phyloP scores from a whole-genome alignment of 2,329 filamentous ascomycete species.

The Sordariomycetes sp. region DNA sequence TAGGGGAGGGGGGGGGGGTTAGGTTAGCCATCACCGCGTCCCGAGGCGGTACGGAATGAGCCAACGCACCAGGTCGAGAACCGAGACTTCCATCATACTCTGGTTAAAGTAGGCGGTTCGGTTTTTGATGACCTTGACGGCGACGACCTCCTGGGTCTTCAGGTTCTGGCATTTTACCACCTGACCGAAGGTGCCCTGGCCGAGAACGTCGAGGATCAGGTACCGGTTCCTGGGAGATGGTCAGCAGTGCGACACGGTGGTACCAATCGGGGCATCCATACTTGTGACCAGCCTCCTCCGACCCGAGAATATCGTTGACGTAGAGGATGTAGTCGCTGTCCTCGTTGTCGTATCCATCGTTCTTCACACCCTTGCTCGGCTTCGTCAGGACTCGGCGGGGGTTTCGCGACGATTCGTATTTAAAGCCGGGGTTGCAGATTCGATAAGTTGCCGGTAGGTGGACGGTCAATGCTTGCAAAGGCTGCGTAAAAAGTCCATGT shows the following conservation, averaged over 20 bases:
- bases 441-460: slow-evolving; percentile 92
- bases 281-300: slow-evolving; percentile 97
- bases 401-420: slow-evolving; percentile 96
- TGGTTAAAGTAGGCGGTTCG: slow-evolving; percentile 98
- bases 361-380: slow-evolving; percentile 96
- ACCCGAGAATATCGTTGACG: slow-evolving; percentile 95
- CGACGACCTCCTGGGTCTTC: slow-evolving; percentile 96
- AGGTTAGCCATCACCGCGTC: slow-evolving; percentile 11
- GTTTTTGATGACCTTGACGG: slow-evolving; percentile 98
- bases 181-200: slow-evolving; percentile 95
- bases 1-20: too few species aligned
- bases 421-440: slow-evolving; percentile 95
- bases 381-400: slow-evolving; percentile 92
- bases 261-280: slow-evolving; percentile 24
- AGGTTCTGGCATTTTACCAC: slow-evolving; percentile 98
- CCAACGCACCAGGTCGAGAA: slow-evolving; percentile 69
- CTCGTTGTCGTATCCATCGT: slow-evolving; percentile 97
- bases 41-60: slow-evolving; percentile 2
- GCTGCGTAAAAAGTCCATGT: slow-evolving; percentile 34
- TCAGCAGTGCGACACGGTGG: neutral
- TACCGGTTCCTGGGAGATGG: slow-evolving; percentile 64
- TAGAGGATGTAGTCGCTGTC: slow-evolving; percentile 99
- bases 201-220: slow-evolving; percentile 89
- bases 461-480: slow-evolving; percentile 85
- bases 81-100: slow-evolving; percentile 99